phyloP scores from a whole-genome alignment of 2,329 filamentous ascomycete genomes.

The Talaromyces sp. region DNA sequence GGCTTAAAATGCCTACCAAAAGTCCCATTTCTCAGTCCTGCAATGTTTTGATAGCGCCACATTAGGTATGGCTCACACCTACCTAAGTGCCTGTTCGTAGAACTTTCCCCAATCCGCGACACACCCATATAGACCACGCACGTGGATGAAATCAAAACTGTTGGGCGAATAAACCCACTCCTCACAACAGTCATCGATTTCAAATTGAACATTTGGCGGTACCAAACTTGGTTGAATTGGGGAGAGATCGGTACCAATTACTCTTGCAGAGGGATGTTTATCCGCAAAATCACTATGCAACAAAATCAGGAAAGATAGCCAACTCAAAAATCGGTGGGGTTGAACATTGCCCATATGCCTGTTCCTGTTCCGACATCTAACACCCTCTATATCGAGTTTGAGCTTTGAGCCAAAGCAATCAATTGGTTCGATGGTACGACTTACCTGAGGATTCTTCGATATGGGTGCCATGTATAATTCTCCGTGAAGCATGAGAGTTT shows the following conservation, averaged over 20 bases:
- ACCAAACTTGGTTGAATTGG: constrained; percentile 6
- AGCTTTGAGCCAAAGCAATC: background rate
- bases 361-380: constrained; percentile 9
- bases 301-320: background rate
- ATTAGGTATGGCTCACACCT: background rate
- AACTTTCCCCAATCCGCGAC: constrained; percentile 5
- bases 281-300: constrained; percentile 1
- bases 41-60: background rate
- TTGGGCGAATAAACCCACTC: constrained; percentile 14
- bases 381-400: background rate
- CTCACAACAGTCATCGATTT: constrained; percentile 16
- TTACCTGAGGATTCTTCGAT: background rate
- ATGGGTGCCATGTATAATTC: constrained; percentile 8
- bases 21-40: background rate
- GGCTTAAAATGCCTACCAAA: constrained; percentile 17
- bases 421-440: background rate
- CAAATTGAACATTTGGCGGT: constrained; percentile 17
- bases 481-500: constrained; percentile 3
- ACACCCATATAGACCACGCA: constrained; percentile 13
- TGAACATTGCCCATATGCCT: constrained; percentile 8
- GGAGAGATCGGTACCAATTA: constrained; percentile 10
- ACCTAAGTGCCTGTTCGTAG: constrained; percentile 1
- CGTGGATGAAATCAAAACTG: constrained; percentile 19
- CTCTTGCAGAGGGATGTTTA: constrained; percentile 1
- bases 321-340: background rate